A percentile compares a stretch with the other conserved stretches of the same genome.
These are phyloP conservation scores for Aspergillus niger DNA, from an alignment of 2,329 filamentous ascomycete species.

Conservation along the genomic window DNA sequence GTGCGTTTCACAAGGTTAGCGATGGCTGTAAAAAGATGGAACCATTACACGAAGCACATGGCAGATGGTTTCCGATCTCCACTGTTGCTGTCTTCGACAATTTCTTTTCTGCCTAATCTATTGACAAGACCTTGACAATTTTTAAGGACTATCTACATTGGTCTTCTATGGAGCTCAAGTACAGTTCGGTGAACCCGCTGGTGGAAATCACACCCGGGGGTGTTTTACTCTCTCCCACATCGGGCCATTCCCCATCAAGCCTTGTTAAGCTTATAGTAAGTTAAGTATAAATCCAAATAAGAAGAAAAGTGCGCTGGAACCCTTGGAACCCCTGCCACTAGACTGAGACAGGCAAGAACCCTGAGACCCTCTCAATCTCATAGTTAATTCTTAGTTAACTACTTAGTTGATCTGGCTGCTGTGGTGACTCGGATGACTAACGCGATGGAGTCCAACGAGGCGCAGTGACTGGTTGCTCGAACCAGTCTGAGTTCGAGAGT, in stretches of 20 bases:
- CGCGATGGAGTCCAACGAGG: background rate
- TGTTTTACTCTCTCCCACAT: background rate
- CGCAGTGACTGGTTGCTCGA: background rate
- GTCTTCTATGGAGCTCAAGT: no score
- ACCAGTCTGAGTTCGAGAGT: no score
- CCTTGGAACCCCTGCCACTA: background rate
- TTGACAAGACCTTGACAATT: no score
- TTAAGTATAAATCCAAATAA: background rate
- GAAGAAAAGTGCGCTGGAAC: background rate
- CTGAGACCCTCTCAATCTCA: background rate
- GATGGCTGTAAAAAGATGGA: background rate
- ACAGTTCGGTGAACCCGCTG: background rate
- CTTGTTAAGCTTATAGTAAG: background rate
- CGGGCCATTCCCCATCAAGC: background rate
- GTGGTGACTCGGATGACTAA: background rate
- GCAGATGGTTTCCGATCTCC: background rate
- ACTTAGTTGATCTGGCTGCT: background rate
- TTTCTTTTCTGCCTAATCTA: no score
- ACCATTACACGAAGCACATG: background rate
- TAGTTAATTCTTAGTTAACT: no score
- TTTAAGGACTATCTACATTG: no score
- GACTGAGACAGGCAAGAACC: background rate
- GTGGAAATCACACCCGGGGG: background rate
- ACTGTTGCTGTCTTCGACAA: no score
- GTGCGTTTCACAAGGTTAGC: no score